These are phyloP conservation scores for Flaveria trinervia DNA, from an alignment of 129 eudicot species.

Conservation along the genomic window DNA sequence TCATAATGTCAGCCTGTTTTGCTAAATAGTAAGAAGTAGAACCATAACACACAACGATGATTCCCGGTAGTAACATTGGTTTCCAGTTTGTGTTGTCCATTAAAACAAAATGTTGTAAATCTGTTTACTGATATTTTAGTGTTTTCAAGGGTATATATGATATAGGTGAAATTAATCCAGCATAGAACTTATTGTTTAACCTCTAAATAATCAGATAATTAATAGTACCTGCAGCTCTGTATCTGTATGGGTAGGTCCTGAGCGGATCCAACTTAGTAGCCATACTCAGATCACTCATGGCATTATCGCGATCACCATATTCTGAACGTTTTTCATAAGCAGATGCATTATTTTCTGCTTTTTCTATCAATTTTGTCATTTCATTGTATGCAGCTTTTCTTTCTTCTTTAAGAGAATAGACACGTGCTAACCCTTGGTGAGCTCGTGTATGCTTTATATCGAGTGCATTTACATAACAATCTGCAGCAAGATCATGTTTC, in stretches of 20 bases:
- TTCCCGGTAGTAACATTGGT: not conserved
- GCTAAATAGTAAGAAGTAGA: not conserved
- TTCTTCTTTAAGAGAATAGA: constrained; percentile 62
- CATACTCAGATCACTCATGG: constrained; percentile 61
- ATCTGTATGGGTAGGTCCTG: constrained; percentile 86
- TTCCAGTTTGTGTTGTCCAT: too few relatives aligned
- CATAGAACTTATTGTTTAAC: not conserved
- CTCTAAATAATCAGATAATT: not conserved
- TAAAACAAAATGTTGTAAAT: not conserved
- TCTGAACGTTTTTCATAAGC: constrained; percentile 86
- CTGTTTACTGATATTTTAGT: not conserved
- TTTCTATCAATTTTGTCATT: constrained; percentile 77
- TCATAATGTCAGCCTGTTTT: not conserved
- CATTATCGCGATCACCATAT: constrained; percentile 73
- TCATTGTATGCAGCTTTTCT: constrained; percentile 75
- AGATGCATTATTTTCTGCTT: constrained; percentile 75
- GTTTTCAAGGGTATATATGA: not conserved
- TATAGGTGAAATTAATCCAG: not conserved
- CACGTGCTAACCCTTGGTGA: constrained; percentile 90
- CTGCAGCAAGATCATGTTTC: constrained; percentile 73
- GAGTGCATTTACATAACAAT: constrained; percentile 73
- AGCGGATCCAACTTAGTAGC: constrained; percentile 77
- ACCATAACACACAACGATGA: not conserved
- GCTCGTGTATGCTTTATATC: constrained; percentile 88
- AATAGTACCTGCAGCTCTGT: constrained; percentile 77